Evolutionary conservation across 2,329 filamentous ascomycete species (phyloP).

Genomic region (Rhytidhysteron rufulum): DNA sequence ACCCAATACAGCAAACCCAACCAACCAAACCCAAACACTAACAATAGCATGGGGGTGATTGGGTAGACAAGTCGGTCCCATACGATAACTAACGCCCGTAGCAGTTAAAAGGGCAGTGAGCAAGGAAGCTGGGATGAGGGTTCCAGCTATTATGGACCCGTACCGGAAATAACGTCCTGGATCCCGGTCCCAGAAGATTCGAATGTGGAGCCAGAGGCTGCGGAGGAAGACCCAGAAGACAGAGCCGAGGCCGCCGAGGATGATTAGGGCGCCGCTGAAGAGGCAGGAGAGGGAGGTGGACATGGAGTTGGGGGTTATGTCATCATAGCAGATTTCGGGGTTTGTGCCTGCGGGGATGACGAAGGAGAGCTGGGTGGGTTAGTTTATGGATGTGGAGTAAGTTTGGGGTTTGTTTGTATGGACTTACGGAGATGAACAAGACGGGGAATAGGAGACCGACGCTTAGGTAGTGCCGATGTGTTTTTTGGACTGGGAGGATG

Average conservation of each 20-base stretch:
- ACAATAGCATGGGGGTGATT: constrained; percentile 31
- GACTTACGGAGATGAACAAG: constrained; percentile 68
- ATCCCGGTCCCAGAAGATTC: constrained; percentile 34
- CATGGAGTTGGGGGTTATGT: constrained; percentile 85
- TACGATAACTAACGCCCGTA: constrained; percentile 37
- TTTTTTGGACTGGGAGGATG: constrained; percentile 75
- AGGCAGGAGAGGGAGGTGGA: constrained; percentile 69
- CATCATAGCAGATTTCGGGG: constrained; percentile 73
- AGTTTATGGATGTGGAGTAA: no score
- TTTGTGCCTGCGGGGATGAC: constrained; percentile 72
- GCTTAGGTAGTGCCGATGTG: constrained; percentile 82
- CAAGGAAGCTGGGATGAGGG: constrained; percentile 24
- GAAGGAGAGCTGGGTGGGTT: constrained; percentile 76
- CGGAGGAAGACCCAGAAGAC: constrained; percentile 63
- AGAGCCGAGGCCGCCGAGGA: constrained; percentile 73
- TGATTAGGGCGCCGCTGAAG: constrained; percentile 71
- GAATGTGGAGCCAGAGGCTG: constrained; percentile 36
- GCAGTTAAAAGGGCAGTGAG: constrained; percentile 25
- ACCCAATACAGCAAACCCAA: constrained; percentile 25
- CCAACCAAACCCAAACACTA: constrained; percentile 36
- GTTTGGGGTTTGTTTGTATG: no score
- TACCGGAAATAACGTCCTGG: constrained; percentile 27
- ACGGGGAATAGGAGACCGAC: constrained; percentile 71
- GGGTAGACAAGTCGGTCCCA: constrained; percentile 32
- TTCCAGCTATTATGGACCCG: constrained; percentile 26